These are phyloP conservation scores for Diatrype stigma DNA, from an alignment of 2,329 filamentous ascomycete genomes.

Conservation along the genomic window DNA sequence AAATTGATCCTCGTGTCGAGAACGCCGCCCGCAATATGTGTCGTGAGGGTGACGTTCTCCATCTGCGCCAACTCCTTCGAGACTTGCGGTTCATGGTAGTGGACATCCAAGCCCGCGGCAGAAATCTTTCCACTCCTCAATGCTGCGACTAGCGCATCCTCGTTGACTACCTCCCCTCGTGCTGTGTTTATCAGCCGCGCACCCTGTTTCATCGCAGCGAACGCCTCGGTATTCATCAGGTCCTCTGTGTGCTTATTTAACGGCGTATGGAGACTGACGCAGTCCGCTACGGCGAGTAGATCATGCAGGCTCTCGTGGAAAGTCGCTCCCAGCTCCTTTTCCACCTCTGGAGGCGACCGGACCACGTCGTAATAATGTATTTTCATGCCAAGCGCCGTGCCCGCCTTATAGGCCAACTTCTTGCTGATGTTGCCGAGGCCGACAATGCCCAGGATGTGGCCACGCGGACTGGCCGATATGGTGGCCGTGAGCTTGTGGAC, in stretches of 20 bases:
- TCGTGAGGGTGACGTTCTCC: constrained; percentile 10
- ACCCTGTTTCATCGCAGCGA: constrained; percentile 43
- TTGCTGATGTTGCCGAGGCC: constrained; percentile 46
- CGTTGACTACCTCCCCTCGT: constrained; percentile 47
- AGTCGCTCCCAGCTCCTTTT: constrained; percentile 23
- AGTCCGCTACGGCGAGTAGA: constrained; percentile 28
- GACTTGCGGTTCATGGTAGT: constrained; percentile 49
- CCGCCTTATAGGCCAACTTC: constrained; percentile 42
- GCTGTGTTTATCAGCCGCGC: constrained; percentile 49
- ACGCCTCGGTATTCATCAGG: constrained; percentile 26
- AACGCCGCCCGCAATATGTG: constrained; percentile 10
- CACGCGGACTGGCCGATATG: constrained; percentile 45
- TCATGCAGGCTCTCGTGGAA: constrained; percentile 24
- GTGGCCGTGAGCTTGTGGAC: constrained; percentile 40
- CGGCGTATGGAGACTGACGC: constrained; percentile 30
- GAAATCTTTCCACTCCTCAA: constrained; percentile 41
- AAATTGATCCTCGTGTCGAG: constrained; percentile 10
- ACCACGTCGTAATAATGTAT: constrained; percentile 48
- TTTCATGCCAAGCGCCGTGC: constrained; percentile 46
- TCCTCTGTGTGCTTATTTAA: constrained; percentile 23
- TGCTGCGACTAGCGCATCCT: constrained; percentile 43
- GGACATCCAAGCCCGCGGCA: constrained; percentile 50
- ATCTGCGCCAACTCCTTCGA: constrained; percentile 27
- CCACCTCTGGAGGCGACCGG: constrained; percentile 21
- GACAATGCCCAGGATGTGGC: constrained; percentile 46